A percentile compares a stretch with the other conserved stretches of the same genome.
Evolutionary conservation across 139 green algal species (phyloP).

Genomic region (Chlorella sp.): DNA sequence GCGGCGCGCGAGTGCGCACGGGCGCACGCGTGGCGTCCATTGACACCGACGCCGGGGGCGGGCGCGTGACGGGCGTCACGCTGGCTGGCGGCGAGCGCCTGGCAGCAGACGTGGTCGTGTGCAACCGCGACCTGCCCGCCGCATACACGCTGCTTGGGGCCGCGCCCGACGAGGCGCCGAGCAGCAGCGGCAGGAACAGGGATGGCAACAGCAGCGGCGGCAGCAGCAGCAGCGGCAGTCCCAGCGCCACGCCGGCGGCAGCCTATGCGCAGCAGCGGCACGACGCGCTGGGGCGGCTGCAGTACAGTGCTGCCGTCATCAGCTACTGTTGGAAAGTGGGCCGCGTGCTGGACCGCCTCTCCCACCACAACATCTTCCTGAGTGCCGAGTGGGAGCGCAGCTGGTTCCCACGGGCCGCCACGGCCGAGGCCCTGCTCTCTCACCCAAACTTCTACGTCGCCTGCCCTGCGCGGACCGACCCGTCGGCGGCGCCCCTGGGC

Average conservation of each 20-base stretch:
- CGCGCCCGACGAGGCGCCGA: background rate
- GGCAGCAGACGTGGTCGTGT: slow-evolving; percentile 69
- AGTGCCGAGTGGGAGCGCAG: slow-evolving; percentile 49
- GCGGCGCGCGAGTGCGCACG: slow-evolving; percentile 54
- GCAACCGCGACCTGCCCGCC: slow-evolving; percentile 66
- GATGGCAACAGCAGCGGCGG: background rate
- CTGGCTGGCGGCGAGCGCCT: slow-evolving; percentile 53
- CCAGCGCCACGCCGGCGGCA: background rate
- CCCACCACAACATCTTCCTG: slow-evolving; percentile 91
- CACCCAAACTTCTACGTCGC: slow-evolving; percentile 91
- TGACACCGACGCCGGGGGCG: slow-evolving; percentile 3
- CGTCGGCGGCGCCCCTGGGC: slow-evolving; percentile 65
- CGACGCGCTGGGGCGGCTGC: slow-evolving; percentile 24
- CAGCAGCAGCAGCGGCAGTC: background rate
- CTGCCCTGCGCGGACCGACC: slow-evolving; percentile 74
- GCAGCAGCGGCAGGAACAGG: slow-evolving; percentile 11
- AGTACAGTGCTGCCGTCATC: slow-evolving; percentile 81
- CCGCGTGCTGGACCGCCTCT: slow-evolving; percentile 42
- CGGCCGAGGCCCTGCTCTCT: slow-evolving; percentile 43
- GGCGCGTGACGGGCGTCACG: slow-evolving; percentile 56
- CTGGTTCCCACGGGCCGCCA: slow-evolving; percentile 63
- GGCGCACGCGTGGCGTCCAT: slow-evolving; percentile 39
- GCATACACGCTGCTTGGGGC: slow-evolving; percentile 54
- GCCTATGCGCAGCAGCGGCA: slow-evolving; percentile 16
- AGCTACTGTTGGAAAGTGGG: slow-evolving; percentile 74